These are phyloP conservation scores for Zygnema circumcarinatum DNA, from an alignment of 139 green algal species.

Conservation along the genomic window DNA sequence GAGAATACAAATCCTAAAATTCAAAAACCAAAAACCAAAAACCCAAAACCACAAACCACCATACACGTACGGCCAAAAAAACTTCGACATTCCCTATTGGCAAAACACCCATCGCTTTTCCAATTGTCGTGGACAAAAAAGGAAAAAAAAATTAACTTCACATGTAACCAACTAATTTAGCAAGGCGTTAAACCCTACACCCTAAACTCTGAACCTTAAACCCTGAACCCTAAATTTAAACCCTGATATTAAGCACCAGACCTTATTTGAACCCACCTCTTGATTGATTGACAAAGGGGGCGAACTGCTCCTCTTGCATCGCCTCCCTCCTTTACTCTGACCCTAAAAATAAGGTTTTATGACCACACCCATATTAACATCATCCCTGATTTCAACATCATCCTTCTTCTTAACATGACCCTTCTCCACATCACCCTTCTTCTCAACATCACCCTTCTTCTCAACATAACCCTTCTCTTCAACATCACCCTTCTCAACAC, in stretches of 20 bases:
- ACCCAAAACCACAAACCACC: too few species aligned
- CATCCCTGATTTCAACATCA: not conserved
- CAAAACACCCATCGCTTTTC: too few species aligned
- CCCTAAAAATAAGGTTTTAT: too few species aligned
- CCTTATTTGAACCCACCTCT: not conserved
- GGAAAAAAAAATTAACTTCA: conserved; percentile 1
- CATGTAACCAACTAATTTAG: not conserved
- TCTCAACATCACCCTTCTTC: not conserved
- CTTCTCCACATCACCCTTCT: conserved; percentile 6
- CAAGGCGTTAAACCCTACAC: not conserved
- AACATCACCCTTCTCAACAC: not conserved
- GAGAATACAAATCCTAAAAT: too few species aligned
- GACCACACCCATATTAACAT: too few species aligned
- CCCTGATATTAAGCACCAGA: not conserved
- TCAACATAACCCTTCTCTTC: not conserved
- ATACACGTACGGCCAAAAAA: too few species aligned
- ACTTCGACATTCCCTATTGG: too few species aligned
- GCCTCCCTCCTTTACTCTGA: not conserved
- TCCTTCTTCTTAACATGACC: not conserved
- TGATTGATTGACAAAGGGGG: not conserved
- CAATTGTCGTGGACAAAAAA: not conserved
- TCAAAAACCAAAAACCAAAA: too few species aligned
- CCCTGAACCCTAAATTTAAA: not conserved
- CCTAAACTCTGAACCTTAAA: not conserved
- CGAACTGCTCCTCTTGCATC: not conserved